Base-by-base conservation (phyloP, 441 rosid species). In the Euphorbia celastroides region DNA sequence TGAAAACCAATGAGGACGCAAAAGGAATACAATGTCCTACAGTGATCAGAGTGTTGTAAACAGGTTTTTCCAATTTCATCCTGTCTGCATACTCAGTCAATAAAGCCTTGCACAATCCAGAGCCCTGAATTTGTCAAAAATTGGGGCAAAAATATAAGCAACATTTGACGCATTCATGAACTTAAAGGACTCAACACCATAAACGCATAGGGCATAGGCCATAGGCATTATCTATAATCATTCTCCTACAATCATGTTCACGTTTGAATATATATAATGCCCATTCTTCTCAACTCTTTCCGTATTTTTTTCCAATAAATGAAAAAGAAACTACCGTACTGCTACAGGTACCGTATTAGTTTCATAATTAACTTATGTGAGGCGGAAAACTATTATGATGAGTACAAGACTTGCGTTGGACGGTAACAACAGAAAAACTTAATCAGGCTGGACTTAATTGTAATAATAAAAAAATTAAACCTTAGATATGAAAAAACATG, bases 41-140 rank as follows among this genome's bases (percentile, higher is more conserved):
- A 38, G 46, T 34, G 66, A 69, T 74, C 68, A 61, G 22, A 4
- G 90, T 81, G 57, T 19, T 36, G 64, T 82, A 86, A 19, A 20
- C 12, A 26, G 84, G 90, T 61, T 17, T 64, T 51, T 70, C 69
- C 28, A 79, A 7, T 28, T 71, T 73, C 75, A 52, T 67, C 75
- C 83, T 86, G 38, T 44, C 81, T 0, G 72, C 75, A 77, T 75
- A 86, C 64, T 86, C 88, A 44, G 83, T 60, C 41, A 88, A 16
- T 58, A 88, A 82, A 56, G 81, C 74, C 70, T 86, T 86, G 80
- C 86, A 82, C 38, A 78, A 81, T 8, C 75, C 11, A 0, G 64
- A 68, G 51, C 80, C 82, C 86, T 80, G 83, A 38, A 57, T 51
- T n/a, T 75, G 57, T 0, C 14, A 16, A 31, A n/a, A 66, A 27